Evolutionary conservation across 495 filamentous ascomycete species (phyloP), one percentile per base, ranked within the genome.

Genomic region (Tuber calosporum): DNA sequence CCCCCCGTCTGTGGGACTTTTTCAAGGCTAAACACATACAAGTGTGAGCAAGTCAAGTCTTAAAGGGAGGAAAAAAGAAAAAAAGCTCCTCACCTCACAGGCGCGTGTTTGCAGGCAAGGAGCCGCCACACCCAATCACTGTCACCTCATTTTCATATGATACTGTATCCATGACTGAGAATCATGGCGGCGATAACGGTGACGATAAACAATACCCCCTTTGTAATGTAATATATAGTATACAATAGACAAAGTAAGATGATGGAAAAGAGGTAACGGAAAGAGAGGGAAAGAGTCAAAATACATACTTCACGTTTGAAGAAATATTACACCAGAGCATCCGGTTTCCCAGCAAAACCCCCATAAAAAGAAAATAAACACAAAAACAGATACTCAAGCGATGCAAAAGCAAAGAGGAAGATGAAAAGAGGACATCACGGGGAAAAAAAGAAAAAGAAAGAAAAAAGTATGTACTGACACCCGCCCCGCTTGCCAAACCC

Each of bases 171-270:
- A 30, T 6, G 26, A 62, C 11, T 6, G 53, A 34, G 53, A 62
- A 34, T 30, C 13, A 62, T 26, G 45, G 13, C 26, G n/a, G n/a
- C 3, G n/a, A 30, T 30, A 34, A 30, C 17, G 4, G 17, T 9
- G 9, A 53, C 48, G 48, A 53, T 53, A 13, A n/a, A 53, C 34
- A 26, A 62, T 62, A 34, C 3, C 26, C 53, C 26, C 53, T 62
- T 62, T 62, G 53, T 34, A 62, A 62, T 62, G 26, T 62, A 62
- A 62, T 62, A 62, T 62, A 62, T 62, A 62, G 26, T 62, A 62
- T 62, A 62, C 53, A 62, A 62, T 11, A 58, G 48, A 58, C 48
- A 62, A 62, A 62, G 43, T n/a, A n/a, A 53, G 53, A 62, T 62
- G 15, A 34, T 4, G 53, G 13, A 62, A 62, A 34, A 26, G 45